phyloP scores from a whole-genome alignment of 306 rosid genomes.

The Prunus persica region Prunus_persica_NCBIv2 NC_034014.1:5819501-5820000 shows the following conservation, averaged over 20 bases:
- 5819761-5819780: constrained; percentile 33
- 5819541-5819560: no score
- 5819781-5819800: constrained; percentile 19
- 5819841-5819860: constrained; percentile 28
- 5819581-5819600: no score
- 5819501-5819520: no score
- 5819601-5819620: no score
- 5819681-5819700: constrained; percentile 42
- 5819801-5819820: constrained; percentile 24
- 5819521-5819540: no score
- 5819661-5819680: constrained; percentile 8
- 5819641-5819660: no score
- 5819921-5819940: constrained; percentile 33
- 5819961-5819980: constrained; percentile 34
- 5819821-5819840: constrained; percentile 38
- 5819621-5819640: no score
- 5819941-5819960: constrained; percentile 34
- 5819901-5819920: constrained; percentile 30
- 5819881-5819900: constrained; percentile 31
- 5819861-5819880: constrained; percentile 31
- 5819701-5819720: constrained; percentile 29
- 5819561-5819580: no score
- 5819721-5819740: constrained; percentile 6
- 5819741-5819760: constrained; percentile 43
- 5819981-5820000: background rate